Percentiles rank a stretch among this genome's conserved stretches.
Conservation (phyloP, 345 rosid species). For the Alliaria petiolata region DNA sequence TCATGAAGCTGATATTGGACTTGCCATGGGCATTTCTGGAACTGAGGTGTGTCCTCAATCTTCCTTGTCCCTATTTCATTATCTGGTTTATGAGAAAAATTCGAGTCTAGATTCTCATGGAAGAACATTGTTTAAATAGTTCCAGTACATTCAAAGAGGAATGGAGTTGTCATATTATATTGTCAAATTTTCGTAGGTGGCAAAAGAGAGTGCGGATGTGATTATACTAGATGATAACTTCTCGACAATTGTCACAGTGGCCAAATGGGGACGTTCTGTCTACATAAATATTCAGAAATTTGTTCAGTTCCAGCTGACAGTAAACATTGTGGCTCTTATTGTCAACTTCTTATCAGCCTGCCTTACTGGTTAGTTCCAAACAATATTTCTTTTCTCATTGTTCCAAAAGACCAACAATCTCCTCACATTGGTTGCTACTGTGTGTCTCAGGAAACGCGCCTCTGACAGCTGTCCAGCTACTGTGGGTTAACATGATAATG, state of each 20-base stretch:
- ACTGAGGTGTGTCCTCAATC: constrained; percentile 56
- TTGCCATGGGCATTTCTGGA: constrained; percentile 89
- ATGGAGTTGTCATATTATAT: neutral
- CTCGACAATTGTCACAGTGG: constrained; percentile 74
- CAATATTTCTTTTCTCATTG: neutral
- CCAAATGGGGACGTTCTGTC: constrained; percentile 91
- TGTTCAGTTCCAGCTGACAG: constrained; percentile 91
- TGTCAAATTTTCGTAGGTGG: constrained; percentile 45
- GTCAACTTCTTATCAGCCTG: constrained; percentile 94
- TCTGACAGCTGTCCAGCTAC: constrained; percentile 77
- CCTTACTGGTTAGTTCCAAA: constrained; percentile 55
- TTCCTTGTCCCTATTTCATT: neutral
- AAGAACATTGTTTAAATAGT: neutral
- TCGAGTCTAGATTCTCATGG: neutral
- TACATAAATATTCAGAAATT: constrained; percentile 85
- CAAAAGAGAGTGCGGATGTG: constrained; percentile 90
- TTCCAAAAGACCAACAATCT: neutral
- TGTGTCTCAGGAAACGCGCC: constrained; percentile 62
- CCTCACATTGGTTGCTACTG: neutral
- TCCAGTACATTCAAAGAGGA: neutral
- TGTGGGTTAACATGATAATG: constrained; percentile 95
- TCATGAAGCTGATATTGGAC: constrained; percentile 85
- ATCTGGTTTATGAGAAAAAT: neutral
- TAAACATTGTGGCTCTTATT: constrained; percentile 74
- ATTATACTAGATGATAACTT: constrained; percentile 84